Evolutionary conservation across 106 monocot genomes (phyloP), one percentile per base, ranked within the genome.

Genomic region (Posidonia australis): DNA sequence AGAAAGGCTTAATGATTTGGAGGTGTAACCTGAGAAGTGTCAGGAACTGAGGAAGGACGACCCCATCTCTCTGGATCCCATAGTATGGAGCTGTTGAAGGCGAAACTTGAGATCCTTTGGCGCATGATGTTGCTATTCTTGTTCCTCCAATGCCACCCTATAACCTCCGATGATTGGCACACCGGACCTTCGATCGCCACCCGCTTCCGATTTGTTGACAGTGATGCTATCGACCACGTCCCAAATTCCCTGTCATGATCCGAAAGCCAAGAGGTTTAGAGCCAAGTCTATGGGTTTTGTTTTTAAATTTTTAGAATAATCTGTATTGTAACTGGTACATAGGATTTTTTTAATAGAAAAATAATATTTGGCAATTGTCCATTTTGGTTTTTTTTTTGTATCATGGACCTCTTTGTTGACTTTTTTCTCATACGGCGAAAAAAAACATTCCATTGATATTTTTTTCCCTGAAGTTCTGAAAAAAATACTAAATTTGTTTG

Each of bases 1-100:
- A n/a, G n/a, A n/a, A n/a, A n/a, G n/a, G n/a, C n/a, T n/a, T n/a
- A n/a, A n/a, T n/a, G n/a, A n/a, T n/a, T n/a, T n/a, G n/a, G n/a
- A n/a, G n/a, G n/a, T n/a, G 36, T 18, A 47, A 87, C 87, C 81
- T 87, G 79, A 0, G 81, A 74, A 16, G 69, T 66, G 32, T 79
- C 77, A 0, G 79, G 74, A 28, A 68, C 43, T 4, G 82, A 78
- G 20, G 72, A 69, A 20, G 78, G 60, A 3, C 81, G 70, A 14
- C 78, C 77, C 78, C 74, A 90, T 70, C 90, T 67, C 55, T 84
- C 82, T 0, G 79, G 84, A 60, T 87, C 84, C 92, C 87, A 92
- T 2, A 92, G 67, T 29, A 87, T 76, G 0, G 87, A 80, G 65
- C 92, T 92, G 61, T 87, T 82, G 68, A 92, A 92, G 0, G 79